Base-by-base conservation (phyloP, 345 rosid genomes). In the Theobroma cacao region DNA sequence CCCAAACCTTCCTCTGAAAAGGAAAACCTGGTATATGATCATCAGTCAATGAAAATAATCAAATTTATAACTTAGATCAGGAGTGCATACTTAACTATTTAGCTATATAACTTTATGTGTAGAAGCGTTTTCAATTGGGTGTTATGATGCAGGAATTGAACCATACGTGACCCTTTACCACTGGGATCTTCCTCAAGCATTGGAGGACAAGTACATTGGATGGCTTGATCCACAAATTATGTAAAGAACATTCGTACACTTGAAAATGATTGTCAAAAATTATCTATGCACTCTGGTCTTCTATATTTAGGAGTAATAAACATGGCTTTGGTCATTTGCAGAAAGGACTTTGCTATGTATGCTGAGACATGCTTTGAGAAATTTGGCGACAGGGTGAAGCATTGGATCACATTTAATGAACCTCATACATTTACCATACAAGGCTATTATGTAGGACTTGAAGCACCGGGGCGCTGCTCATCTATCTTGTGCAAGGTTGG, bases 161-260 rank as follows among this genome's bases (percentile, higher is more conserved):
- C 99, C 99, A 3, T 96, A 93, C 63, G 97, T 93, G 75, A 96
- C 99, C 1, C 65, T 95, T 47, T 96, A 90, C 85, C 99, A 96
- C 43, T 96, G 99, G 99, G 99, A 96, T 83, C 97, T 96, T 80
- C 99, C 99, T 75, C 99, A 89, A 34, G 93, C 98, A 72, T 87
- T 96, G 74, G 84, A 88, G 18, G 95, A 96, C 67, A 80, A 79
- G 62, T 93, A 96, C 85, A 86, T 77, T 1, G 99, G 99, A 78
- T 96, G 98, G 99, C 91, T 96, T n/a, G 84, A 83, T 59, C 88
- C 84, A 17, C 85, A 79, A 72, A 93, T 96, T 77, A 88, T 92
- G 99, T 93, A 85, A 83, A 48, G 14, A 33, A 38, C 17, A 1
- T 59, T 60, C 36, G 43, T 26, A 48, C 3, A 33, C 55, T 12